Evolutionary conservation across 352 stramenopile genomes (phyloP), one percentile per base, ranked within the genome.

Genomic region (Globisporangium abappressorium): DNA sequence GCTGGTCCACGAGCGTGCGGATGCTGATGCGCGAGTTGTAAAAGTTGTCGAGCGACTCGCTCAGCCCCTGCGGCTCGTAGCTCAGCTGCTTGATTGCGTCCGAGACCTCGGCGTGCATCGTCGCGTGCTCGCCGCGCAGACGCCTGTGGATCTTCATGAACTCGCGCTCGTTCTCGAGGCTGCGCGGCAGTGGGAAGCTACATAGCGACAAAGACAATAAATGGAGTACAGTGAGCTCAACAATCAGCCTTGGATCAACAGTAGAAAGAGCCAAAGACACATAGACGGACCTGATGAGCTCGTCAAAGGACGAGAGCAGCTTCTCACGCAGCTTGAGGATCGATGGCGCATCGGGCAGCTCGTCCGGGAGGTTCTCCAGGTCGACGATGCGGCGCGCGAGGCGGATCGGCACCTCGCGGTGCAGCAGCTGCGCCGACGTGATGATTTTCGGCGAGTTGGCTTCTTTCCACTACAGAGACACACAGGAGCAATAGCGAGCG

Each of bases 21-120:
- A 93, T 92, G 63, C 84, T 80, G 60, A 94, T 94, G 41, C 86
- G 81, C 36, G 86, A 94, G 72, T 90, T 91, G 74, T 94, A 94
- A 58, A 94, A 93, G 61, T 81, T 80, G 63, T 93, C 84, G 41
- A 94, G 84, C 51, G 84, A 84, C n/a, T 78, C 72, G 34, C 71
- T 82, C 4, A 92, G 71, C 0, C 79, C 83, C 41, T 83, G 68
- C 0, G 81, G 86, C 57, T 92, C 79, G 65, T 81, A 81, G 33
- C 78, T 72, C 18, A 93, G 78, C 41, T 74, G 72, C 56, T 83
- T 69, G 24, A 94, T 76, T 11, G 84, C 86, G 20, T 88, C 74
- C 0, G 84, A 75, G 26, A 94, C 75, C 63, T 89, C 89, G 38
- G 70, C 73, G 68, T 94, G 86, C 84, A 94, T 93, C 12, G 76